Evolutionary conservation across 495 filamentous ascomycete genomes (phyloP), one percentile per base, ranked within the genome.

Genomic region (Podospora fimiseda): DNA sequence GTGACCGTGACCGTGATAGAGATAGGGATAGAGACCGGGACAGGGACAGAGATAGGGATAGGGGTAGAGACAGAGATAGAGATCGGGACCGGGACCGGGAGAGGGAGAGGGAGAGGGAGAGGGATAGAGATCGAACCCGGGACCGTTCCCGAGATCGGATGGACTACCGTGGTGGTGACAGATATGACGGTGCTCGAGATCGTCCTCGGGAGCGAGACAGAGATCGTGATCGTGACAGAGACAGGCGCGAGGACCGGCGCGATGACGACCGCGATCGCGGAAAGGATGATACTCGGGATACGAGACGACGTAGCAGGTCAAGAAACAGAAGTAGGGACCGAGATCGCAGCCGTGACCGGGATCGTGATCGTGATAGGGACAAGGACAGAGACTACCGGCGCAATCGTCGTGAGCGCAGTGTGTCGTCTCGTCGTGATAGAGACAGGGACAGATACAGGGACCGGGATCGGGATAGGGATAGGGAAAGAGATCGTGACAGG

Each of bases 61-160:
- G 61, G 14, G 60, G 69, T n/a, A 55, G 60, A 39, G 59, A 61
- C 7, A 44, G 48, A 21, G 18, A 21, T 3, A 50, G 48, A 16
- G 39, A 42, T 6, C 7, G 39, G 7, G 74, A 71, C 21, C 63
- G 72, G 22, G 73, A 74, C 11, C 66, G 69, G 27, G 71, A 74
- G 36, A 51, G 68, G 48, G 59, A 69, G 49, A 60, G 62, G 45
- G 57, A 59, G 15, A 47, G 64, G 36, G 58, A 64, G 8, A 50
- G 61, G 14, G 60, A 70, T n/a, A 55, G 60, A 39, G 59, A 61
- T 43, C 39, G 60, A 6, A 62, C 67, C 18, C 57, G 65, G 1
- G 41, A 52, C 22, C 37, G 56, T 9, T 27, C 49, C 15, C 42
- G 42, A 7, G 41, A 37, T 24, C 9, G 44, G 23, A 22, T 14